Conservation (phyloP, 2,329 filamentous ascomycete genomes). For the Teratosphaeria viscida region DNA sequence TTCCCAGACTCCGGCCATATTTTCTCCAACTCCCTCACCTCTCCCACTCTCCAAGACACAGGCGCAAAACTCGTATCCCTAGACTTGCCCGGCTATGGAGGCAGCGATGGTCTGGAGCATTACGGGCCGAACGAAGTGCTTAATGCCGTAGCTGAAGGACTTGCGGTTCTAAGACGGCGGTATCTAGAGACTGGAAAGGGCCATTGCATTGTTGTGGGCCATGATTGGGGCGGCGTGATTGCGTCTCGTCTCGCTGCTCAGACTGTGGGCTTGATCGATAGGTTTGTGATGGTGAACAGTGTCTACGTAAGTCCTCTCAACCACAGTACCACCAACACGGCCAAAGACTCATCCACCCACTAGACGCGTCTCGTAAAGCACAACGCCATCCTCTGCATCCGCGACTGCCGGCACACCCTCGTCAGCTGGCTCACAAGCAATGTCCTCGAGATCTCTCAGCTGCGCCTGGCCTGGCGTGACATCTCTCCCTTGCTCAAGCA, state of each 20-base stretch:
- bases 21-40: conserved; percentile 41
- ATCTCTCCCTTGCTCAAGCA: background rate
- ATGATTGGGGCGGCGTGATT: conserved; percentile 40
- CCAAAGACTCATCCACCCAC: background rate
- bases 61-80: conserved; percentile 42
- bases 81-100: conserved; percentile 50
- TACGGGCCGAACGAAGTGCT: conserved; percentile 44
- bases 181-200: conserved; percentile 23
- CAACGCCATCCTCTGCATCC: background rate
- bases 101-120: conserved; percentile 41
- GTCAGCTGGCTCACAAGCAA: background rate
- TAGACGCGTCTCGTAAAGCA: background rate
- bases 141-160: conserved; percentile 44
- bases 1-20: conserved; percentile 50
- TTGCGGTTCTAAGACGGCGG: conserved; percentile 39
- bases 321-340: background rate
- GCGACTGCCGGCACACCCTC: conserved; percentile 12
- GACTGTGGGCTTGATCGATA: conserved; percentile 44
- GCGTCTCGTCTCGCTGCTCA: conserved; percentile 48
- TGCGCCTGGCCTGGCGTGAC: conserved; percentile 6
- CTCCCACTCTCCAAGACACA: conserved; percentile 22
- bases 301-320: conserved; percentile 35
- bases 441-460: background rate
- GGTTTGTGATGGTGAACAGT: conserved; percentile 45
- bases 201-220: conserved; percentile 35